Conservation (phyloP, 495 filamentous ascomycete species). For the Talaromyces adpressus region DNA sequence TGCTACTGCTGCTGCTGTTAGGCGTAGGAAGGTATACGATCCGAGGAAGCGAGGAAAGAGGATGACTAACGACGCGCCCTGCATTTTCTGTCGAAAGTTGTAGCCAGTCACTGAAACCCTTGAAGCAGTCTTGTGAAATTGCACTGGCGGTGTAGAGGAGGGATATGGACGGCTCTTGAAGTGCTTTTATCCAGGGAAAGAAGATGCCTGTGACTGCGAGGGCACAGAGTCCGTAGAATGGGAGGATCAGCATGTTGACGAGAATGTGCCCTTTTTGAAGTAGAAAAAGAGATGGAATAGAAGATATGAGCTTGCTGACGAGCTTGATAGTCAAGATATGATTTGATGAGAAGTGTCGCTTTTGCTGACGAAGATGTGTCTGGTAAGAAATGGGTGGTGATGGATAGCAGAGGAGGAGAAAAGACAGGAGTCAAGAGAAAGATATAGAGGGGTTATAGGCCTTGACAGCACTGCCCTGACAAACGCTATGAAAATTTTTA, state of each 20-base stretch:
- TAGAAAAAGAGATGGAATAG: background rate
- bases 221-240: background rate
- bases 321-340: background rate
- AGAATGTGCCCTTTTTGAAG: background rate
- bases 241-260: background rate
- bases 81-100: background rate
- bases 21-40: background rate
- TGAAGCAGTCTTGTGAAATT: background rate
- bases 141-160: background rate
- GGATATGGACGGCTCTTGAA: background rate
- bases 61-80: background rate
- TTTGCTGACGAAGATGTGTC: background rate
- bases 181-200: background rate
- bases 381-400: conserved; percentile 1
- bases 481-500: background rate
- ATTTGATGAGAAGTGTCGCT: background rate
- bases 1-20: background rate
- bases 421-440: conserved; percentile 7
- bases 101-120: background rate
- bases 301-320: background rate
- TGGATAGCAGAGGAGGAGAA: conserved; percentile 7
- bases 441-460: background rate
- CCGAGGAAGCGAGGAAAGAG: background rate
- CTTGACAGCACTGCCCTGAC: background rate
- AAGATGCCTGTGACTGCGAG: conserved; percentile 10